Base-by-base conservation (phyloP, 2,329 filamentous ascomycete genomes). In the Epichloe elymi region DNA sequence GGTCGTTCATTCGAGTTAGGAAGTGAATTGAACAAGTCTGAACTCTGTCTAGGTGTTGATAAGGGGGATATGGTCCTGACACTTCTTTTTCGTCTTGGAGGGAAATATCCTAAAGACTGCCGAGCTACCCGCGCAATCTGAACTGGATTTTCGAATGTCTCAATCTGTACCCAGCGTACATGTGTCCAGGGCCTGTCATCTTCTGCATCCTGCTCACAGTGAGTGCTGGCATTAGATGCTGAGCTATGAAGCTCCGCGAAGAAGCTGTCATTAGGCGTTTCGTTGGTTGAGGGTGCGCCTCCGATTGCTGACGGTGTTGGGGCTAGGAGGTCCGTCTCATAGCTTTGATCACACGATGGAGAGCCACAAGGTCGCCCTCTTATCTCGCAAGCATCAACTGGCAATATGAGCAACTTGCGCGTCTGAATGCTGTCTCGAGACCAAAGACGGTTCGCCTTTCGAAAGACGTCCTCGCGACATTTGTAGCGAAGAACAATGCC, bases 381-480 rank as follows among this genome's bases (percentile, higher is more conserved):
- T 41, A 90, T 74, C 41, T 85, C 83, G 65, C 91, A 97, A 40
- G 88, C 85, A 65, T 95, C 90, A 4, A 97, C 88, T 0, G 93
- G 93, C 49, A 98, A 71, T 8, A 90, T 76, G 15, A 98, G 76
- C 56, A 80, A 83, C 60, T 87, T 87, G 53, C 90, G 82, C 46
- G 83, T 80, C 64, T 96, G 91, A 37, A 97, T 85, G 55, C 82
- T 88, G 63, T 97, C 93, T 56, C 89, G 88, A 6, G 89, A 88
- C 93, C 93, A 98, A 61, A 98, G 82, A 11, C 93, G 82, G 64
- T 98, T 98, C 39, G 88, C 83, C 64, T 87, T 93, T 53, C 88
- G 79, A 57, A 98, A 83, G 2, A 85, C 78, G 46, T 90, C 85
- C 51, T 89, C 82, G 55, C 86, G 80, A 65, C 91, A 97, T 59